Percentiles rank a stretch among this genome's conserved stretches.
Evolutionary conservation across 2,329 filamentous ascomycete genomes (phyloP).

Genomic region (Sclerotinia spermophila): DNA sequence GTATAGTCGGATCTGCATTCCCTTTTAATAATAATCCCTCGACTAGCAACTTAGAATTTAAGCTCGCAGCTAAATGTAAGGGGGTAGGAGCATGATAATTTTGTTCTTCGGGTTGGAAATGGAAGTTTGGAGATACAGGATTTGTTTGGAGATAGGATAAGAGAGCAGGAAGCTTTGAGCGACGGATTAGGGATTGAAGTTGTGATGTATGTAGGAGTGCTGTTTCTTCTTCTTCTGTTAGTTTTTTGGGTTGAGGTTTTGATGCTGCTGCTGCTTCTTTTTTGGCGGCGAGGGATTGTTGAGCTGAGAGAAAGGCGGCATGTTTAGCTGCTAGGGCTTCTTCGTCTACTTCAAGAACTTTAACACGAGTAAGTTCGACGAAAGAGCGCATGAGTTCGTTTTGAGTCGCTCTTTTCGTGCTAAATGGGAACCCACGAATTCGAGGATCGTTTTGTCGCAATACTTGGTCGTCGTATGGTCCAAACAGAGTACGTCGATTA

Average conservation of each 20-base stretch:
- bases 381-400: constrained; percentile 93
- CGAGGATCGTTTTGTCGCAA: constrained; percentile 74
- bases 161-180: constrained; percentile 84
- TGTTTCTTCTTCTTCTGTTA: constrained; percentile 79
- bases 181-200: constrained; percentile 79
- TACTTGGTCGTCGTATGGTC: constrained; percentile 85
- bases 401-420: constrained; percentile 84
- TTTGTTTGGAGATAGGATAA: constrained; percentile 81
- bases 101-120: constrained; percentile 66
- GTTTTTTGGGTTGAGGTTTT: constrained; percentile 52
- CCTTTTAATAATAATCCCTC: constrained; percentile 71
- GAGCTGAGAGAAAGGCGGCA: constrained; percentile 45
- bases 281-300: constrained; percentile 41
- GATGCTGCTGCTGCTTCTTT: constrained; percentile 44
- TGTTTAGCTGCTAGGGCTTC: constrained; percentile 51
- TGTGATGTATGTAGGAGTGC: constrained; percentile 82
- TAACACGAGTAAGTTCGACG: constrained; percentile 86
- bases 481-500: constrained; percentile 83
- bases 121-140: constrained; percentile 65
- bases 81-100: constrained; percentile 76
- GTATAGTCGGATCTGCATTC: constrained; percentile 66
- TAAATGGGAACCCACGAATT: constrained; percentile 88
- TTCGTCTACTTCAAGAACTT: constrained; percentile 75
- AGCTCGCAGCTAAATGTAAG: constrained; percentile 79
- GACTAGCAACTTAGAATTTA: constrained; percentile 76